phyloP scores from a whole-genome alignment of 2,329 filamentous ascomycete genomes.

The Sclerotinia subarctica region DNA sequence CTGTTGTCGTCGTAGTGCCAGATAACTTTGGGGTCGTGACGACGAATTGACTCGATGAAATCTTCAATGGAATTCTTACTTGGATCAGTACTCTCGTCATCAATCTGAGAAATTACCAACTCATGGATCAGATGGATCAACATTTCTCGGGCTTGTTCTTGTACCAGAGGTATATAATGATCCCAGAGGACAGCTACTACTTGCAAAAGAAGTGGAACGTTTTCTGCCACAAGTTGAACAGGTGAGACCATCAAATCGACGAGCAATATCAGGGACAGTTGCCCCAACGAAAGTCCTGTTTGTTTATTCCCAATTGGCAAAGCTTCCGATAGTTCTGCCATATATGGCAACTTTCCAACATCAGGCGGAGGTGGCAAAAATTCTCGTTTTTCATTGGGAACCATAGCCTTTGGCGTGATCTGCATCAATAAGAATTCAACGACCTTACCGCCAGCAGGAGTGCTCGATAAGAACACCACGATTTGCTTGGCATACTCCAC shows the following conservation, averaged over 20 bases:
- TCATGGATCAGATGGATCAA: constrained; percentile 96
- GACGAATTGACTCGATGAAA: constrained; percentile 81
- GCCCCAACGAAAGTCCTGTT: constrained; percentile 85
- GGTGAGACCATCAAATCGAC: constrained; percentile 96
- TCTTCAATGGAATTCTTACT: constrained; percentile 78
- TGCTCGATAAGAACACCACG: constrained; percentile 91
- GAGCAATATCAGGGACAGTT: constrained; percentile 86
- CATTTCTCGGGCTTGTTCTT: constrained; percentile 97
- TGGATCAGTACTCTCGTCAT: constrained; percentile 59
- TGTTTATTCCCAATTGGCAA: constrained; percentile 88
- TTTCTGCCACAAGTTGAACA: constrained; percentile 72
- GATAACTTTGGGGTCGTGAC: constrained; percentile 77
- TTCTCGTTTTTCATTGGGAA: constrained; percentile 78
- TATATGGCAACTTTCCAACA: constrained; percentile 74
- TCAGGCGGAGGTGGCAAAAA: constrained; percentile 69
- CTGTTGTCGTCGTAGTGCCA: constrained; percentile 96
- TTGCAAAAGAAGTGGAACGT: constrained; percentile 82
- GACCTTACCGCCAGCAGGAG: constrained; percentile 79
- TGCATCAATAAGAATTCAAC: constrained; percentile 91
- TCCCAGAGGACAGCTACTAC: constrained; percentile 95
- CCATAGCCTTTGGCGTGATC: constrained; percentile 94
- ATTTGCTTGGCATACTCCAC: constrained; percentile 98
- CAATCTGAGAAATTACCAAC: constrained; percentile 76
- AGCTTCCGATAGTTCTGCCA: constrained; percentile 76
- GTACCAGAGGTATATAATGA: constrained; percentile 90